Evolutionary conservation across 2,329 filamentous ascomycete genomes (phyloP).

Genomic region (Apiospora arundinis): DNA sequence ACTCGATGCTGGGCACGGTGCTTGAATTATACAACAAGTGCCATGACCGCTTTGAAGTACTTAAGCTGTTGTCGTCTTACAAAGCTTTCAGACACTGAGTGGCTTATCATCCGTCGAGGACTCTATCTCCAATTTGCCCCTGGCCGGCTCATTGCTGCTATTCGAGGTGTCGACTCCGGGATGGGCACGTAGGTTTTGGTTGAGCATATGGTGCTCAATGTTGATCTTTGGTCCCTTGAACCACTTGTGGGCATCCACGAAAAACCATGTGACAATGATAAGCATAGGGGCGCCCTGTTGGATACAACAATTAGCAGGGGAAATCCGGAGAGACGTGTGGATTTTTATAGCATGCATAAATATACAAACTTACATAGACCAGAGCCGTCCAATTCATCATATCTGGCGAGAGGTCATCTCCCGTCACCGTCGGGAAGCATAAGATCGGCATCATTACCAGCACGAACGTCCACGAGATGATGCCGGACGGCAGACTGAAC

Average conservation of each 20-base stretch:
- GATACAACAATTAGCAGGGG: neutral
- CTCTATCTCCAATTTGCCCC: neutral
- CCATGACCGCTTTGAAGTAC: too few relatives aligned
- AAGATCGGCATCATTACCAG: slow-evolving; percentile 72
- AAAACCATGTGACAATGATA: slow-evolving; percentile 65
- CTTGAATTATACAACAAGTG: too few relatives aligned
- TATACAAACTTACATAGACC: slow-evolving; percentile 51
- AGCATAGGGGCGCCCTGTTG: slow-evolving; percentile 66
- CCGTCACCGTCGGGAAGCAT: slow-evolving; percentile 66
- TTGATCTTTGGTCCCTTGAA: slow-evolving; percentile 76
- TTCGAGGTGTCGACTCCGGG: neutral
- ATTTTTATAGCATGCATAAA: too few relatives aligned
- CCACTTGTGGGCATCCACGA: slow-evolving; percentile 69
- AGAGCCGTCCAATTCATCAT: slow-evolving; percentile 74
- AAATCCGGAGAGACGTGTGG: too few relatives aligned
- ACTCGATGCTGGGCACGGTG: too few relatives aligned
- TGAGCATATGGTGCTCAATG: slow-evolving; percentile 47
- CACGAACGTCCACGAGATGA: slow-evolving; percentile 64
- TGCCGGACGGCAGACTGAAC: slow-evolving; percentile 63
- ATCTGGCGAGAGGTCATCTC: slow-evolving; percentile 54
- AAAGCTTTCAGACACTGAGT: neutral
- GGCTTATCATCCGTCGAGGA: neutral
- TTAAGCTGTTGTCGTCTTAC: neutral
- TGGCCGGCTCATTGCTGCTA: neutral
- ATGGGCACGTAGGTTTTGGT: neutral